These are phyloP conservation scores for Aspergillus uvarum DNA, from an alignment of 2,329 filamentous ascomycete genomes.

Conservation along the genomic window DNA sequence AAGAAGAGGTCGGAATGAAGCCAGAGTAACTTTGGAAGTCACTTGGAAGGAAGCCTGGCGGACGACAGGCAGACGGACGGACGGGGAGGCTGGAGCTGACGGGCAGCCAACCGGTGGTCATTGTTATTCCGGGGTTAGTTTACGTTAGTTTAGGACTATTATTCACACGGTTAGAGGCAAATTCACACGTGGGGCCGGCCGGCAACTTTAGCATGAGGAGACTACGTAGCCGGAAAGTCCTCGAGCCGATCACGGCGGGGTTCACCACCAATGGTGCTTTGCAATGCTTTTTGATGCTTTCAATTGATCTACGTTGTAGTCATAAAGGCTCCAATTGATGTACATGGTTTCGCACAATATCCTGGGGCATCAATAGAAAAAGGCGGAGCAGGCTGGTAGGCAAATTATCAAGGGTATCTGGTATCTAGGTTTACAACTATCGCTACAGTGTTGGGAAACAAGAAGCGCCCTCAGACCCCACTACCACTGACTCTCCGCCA, in stretches of 20 bases:
- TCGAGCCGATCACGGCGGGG: not conserved
- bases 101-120: not conserved
- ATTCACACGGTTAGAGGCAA: not conserved
- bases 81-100: slow-evolving; percentile 1
- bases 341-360: not conserved
- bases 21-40: not conserved
- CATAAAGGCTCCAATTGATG: no score
- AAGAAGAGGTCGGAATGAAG: not conserved
- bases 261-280: not conserved
- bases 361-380: not conserved
- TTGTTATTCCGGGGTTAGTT: slow-evolving; percentile 1
- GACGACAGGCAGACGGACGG: not conserved
- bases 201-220: not conserved
- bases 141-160: not conserved
- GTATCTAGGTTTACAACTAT: slow-evolving; percentile 2
- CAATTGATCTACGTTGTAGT: no score
- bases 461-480: slow-evolving; percentile 23
- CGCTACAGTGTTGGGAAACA: not conserved
- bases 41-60: not conserved
- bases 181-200: slow-evolving; percentile 6
- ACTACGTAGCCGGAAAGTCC: not conserved
- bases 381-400: not conserved
- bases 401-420: not conserved
- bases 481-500: slow-evolving; percentile 54
- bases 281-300: no score